Evolutionary conservation across 495 filamentous ascomycete genomes (phyloP).

Genomic region (Penicillium canescens): DNA sequence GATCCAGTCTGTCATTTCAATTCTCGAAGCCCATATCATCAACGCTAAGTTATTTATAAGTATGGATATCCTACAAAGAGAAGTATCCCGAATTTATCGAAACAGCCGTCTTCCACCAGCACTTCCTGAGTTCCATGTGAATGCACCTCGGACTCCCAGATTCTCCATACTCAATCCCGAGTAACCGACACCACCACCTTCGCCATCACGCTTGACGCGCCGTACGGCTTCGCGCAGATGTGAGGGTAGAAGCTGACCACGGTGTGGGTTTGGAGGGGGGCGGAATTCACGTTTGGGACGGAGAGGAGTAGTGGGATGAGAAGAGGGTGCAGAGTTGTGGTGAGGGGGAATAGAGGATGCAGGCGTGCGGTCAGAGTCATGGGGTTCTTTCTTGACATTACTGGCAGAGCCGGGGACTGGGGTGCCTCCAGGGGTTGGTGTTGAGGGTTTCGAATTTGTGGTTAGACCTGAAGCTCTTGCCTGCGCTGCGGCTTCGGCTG

Average conservation of each 20-base stretch:
- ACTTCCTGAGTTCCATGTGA: conserved; percentile 52
- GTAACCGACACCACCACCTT: conserved; percentile 70
- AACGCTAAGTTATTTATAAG: background rate
- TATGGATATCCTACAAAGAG: conserved; percentile 1
- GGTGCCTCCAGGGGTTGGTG: conserved; percentile 18
- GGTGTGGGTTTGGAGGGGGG: conserved; percentile 47
- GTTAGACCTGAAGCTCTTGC: conserved; percentile 31
- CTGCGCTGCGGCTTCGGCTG: conserved; percentile 41
- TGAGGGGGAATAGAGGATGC: conserved; percentile 12
- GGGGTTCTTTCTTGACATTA: conserved; percentile 27
- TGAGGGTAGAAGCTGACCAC: conserved; percentile 75
- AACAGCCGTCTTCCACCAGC: conserved; percentile 63
- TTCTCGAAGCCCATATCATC: conserved; percentile 2
- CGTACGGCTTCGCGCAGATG: conserved; percentile 80
- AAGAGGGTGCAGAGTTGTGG: background rate
- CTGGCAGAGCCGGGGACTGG: conserved; percentile 11
- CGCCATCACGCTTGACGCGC: conserved; percentile 64
- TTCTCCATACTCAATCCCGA: conserved; percentile 72
- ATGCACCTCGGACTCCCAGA: conserved; percentile 62
- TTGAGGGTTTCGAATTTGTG: conserved; percentile 15
- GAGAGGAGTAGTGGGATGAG: conserved; percentile 7
- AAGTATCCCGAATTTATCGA: conserved; percentile 36
- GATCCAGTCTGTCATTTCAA: conserved; percentile 6
- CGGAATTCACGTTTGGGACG: conserved; percentile 28
- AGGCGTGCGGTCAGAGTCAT: conserved; percentile 16